Conservation (phyloP, 1,139 yeast species). For the Lodderomyces theae region DNA sequence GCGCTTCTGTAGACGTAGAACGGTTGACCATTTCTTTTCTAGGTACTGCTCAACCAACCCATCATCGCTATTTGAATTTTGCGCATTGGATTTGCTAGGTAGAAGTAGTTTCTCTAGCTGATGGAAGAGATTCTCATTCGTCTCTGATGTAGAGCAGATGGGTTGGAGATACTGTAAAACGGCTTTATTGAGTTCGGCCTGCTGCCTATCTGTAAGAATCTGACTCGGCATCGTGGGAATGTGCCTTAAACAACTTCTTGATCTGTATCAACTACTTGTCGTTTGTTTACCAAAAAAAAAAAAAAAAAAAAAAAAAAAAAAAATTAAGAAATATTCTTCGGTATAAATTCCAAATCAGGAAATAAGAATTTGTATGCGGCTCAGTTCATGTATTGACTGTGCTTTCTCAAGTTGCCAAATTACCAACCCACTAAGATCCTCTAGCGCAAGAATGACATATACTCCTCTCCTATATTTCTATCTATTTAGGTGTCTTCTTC, state of each 20-base stretch:
- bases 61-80: constrained; percentile 12
- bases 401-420: no score
- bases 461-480: no score
- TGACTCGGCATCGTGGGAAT: constrained; percentile 5
- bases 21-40: constrained; percentile 89
- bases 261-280: no score
- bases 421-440: no score
- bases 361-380: no score
- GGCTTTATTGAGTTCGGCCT: constrained; percentile 53
- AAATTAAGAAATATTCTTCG: no score
- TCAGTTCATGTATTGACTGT: no score
- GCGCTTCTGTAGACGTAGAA: constrained; percentile 72
- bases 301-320: background rate
- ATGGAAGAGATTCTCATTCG: constrained; percentile 10
- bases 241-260: no score
- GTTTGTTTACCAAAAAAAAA: background rate
- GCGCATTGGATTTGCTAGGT: constrained; percentile 14
- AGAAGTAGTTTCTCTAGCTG: constrained; percentile 17
- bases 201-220: constrained; percentile 50
- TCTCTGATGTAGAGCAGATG: constrained; percentile 14
- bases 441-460: no score
- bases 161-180: constrained; percentile 53
- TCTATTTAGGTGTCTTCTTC: constrained; percentile 23
- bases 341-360: no score
- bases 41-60: constrained; percentile 49